Percentiles rank a stretch among this genome's conserved stretches.
Conservation (phyloP, 345 rosid species). For the Pugionium dolabratum region DNA sequence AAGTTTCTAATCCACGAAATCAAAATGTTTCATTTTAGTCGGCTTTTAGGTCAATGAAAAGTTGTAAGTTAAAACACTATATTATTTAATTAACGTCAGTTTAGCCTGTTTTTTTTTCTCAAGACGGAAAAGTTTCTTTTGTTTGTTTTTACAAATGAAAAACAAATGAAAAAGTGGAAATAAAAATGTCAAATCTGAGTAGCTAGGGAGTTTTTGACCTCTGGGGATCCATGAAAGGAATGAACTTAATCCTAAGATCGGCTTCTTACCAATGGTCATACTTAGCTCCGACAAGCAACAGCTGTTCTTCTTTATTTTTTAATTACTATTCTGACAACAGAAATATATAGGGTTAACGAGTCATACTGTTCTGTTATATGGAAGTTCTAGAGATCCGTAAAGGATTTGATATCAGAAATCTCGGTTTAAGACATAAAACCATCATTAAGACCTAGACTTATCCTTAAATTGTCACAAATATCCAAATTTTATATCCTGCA, state of each 20-base stretch:
- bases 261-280: slow-evolving; percentile 37
- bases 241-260: slow-evolving; percentile 30
- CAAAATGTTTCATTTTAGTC: no score
- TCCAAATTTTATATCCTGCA: slow-evolving; percentile 8
- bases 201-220: slow-evolving; percentile 40
- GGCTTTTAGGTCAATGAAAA: no score
- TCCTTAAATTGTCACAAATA: slow-evolving; percentile 1
- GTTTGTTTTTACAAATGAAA: background rate
- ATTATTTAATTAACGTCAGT: no score
- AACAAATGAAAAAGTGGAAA: background rate
- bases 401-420: no score
- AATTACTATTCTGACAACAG: no score
- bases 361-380: no score
- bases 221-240: slow-evolving; percentile 38
- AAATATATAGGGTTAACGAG: no score
- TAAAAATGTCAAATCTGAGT: slow-evolving; percentile 34
- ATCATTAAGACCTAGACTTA: slow-evolving; percentile 3
- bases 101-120: no score
- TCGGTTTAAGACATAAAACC: background rate
- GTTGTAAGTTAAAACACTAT: no score
- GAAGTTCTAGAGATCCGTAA: no score
- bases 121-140: background rate
- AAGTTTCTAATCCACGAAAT: background rate
- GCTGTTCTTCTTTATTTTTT: slow-evolving; percentile 25
- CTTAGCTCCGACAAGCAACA: slow-evolving; percentile 32